These are phyloP conservation scores for Sporisorium graminicola DNA, from an alignment of 1,284 basidiomycete genomes.

Conservation along the genomic window DNA sequence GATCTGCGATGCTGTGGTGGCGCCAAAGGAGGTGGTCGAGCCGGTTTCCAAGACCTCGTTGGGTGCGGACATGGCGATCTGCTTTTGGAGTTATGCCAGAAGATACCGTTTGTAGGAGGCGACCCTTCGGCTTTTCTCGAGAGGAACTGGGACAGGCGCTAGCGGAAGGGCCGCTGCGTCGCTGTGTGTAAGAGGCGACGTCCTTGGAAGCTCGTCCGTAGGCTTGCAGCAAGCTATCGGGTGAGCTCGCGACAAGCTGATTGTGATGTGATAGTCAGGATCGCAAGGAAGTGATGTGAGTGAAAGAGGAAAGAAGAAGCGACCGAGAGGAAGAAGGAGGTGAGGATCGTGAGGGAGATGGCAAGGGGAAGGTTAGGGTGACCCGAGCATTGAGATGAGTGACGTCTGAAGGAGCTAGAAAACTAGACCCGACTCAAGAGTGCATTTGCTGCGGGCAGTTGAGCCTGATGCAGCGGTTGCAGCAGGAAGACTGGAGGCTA, in stretches of 20 bases:
- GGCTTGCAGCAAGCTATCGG: slow-evolving; percentile 6
- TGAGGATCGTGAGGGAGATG: not conserved
- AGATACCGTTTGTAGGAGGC: not conserved
- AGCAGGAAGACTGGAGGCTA: too few relatives aligned
- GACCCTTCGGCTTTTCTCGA: not conserved
- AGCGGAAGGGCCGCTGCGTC: slow-evolving; percentile 4
- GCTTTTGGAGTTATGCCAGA: not conserved
- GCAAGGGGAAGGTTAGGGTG: not conserved
- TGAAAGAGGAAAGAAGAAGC: not conserved
- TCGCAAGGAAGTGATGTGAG: not conserved
- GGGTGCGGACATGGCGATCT: slow-evolving; percentile 25
- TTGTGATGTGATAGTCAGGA: not conserved
- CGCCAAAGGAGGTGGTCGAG: slow-evolving; percentile 9
- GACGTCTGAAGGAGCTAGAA: not conserved
- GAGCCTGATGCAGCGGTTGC: too few relatives aligned
- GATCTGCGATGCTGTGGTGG: slow-evolving; percentile 9
- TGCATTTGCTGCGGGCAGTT: too few relatives aligned
- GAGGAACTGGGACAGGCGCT: not conserved
- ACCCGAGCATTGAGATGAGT: slow-evolving; percentile 1
- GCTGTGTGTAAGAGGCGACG: not conserved
- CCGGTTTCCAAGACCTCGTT: slow-evolving; percentile 16
- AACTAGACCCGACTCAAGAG: too few relatives aligned
- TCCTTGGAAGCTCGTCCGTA: not conserved
- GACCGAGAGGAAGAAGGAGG: not conserved
- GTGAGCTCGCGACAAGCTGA: slow-evolving; percentile 3